These are phyloP conservation scores for Russula compacta DNA, from an alignment of 768 basidiomycete genomes.

Conservation along the genomic window DNA sequence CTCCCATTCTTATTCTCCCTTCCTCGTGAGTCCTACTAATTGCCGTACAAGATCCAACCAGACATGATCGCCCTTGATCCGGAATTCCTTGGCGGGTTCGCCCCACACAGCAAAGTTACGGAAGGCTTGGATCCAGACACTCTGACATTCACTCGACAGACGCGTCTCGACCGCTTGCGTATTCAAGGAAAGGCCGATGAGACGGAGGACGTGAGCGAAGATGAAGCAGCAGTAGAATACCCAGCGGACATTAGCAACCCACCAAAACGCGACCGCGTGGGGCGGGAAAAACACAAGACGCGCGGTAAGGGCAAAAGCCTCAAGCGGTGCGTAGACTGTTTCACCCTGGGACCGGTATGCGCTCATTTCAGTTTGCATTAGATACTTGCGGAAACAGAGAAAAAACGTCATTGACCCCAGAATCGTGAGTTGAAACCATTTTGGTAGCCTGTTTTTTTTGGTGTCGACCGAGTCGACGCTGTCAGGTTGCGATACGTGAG, in stretches of 20 bases:
- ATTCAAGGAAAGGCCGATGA: constrained; percentile 67
- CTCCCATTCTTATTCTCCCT: constrained; percentile 5
- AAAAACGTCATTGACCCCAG: constrained; percentile 91
- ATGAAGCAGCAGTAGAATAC: constrained; percentile 30
- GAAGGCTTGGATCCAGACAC: constrained; percentile 36
- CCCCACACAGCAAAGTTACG: constrained; percentile 50
- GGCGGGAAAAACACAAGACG: constrained; percentile 68
- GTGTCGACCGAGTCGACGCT: constrained; percentile 20
- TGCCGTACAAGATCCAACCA: constrained; percentile 61
- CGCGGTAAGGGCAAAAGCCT: constrained; percentile 80
- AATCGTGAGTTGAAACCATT: constrained; percentile 35
- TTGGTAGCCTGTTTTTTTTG: background rate
- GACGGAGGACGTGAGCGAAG: constrained; percentile 37
- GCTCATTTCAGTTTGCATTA: constrained; percentile 18
- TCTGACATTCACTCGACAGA: constrained; percentile 60
- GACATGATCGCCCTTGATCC: constrained; percentile 86
- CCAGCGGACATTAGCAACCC: constrained; percentile 27
- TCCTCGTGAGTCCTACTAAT: background rate
- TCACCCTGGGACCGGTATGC: background rate
- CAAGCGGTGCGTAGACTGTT: constrained; percentile 43
- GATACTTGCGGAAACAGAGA: constrained; percentile 79
- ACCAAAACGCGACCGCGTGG: constrained; percentile 28
- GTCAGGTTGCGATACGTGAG: constrained; percentile 36
- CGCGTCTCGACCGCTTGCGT: constrained; percentile 70
- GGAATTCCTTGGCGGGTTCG: constrained; percentile 64